Evolutionary conservation across 2,329 filamentous ascomycete species (phyloP).

Genomic region (Colletotrichum coccodes): DNA sequence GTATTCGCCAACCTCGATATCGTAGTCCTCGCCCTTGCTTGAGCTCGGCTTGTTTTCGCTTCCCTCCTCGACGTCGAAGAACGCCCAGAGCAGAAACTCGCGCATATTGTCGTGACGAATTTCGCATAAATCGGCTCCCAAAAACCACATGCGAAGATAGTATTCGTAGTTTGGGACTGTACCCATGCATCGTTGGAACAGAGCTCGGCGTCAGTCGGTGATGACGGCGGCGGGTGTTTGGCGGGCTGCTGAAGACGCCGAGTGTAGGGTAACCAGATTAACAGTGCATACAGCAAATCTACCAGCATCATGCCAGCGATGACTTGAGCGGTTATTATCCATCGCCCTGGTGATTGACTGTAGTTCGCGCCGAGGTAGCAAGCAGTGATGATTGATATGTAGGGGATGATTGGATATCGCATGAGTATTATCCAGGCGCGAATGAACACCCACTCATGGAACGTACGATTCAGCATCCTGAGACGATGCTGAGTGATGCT

Average conservation of each 20-base stretch:
- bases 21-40: slow-evolving; percentile 39
- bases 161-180: slow-evolving; percentile 64
- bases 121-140: slow-evolving; percentile 65
- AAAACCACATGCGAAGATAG: slow-evolving; percentile 74
- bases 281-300: slow-evolving; percentile 55
- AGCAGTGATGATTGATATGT: slow-evolving; percentile 41
- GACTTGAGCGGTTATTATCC: slow-evolving; percentile 36
- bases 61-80: slow-evolving; percentile 39
- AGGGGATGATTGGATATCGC: slow-evolving; percentile 60
- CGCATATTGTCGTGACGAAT: slow-evolving; percentile 75
- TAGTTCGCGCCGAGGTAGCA: slow-evolving; percentile 36
- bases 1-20: slow-evolving; percentile 66
- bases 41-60: neutral
- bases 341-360: slow-evolving; percentile 35
- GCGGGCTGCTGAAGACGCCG: slow-evolving; percentile 49
- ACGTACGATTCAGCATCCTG: slow-evolving; percentile 20
- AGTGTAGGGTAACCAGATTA: slow-evolving; percentile 55
- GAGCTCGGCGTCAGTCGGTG: slow-evolving; percentile 58
- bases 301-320: slow-evolving; percentile 37
- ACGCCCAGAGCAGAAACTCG: slow-evolving; percentile 74
- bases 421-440: slow-evolving; percentile 57
- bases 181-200: slow-evolving; percentile 67
- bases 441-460: slow-evolving; percentile 47
- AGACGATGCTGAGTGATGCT: neutral
- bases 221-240: slow-evolving; percentile 52